Conservation (phyloP, 257 asterid genomes). For the Penstemon eatonii region DNA sequence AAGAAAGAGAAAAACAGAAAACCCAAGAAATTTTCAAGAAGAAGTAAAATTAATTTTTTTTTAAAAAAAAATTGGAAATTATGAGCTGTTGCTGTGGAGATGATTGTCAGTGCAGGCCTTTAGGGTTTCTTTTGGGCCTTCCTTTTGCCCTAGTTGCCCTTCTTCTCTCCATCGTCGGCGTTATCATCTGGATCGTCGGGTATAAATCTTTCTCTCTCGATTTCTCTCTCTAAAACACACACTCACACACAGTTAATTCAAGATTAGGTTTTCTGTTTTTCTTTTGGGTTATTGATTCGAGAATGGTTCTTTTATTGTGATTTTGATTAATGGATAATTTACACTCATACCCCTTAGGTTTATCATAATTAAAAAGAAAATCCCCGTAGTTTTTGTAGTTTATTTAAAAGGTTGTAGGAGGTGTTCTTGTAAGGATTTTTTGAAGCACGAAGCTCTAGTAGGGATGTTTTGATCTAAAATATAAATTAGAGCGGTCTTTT, state of each 20-base stretch:
- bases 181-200: conserved; percentile 78
- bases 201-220: conserved; percentile 7
- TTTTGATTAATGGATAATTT: no score
- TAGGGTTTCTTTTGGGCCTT: conserved; percentile 55
- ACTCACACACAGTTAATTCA: neutral
- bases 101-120: conserved; percentile 39
- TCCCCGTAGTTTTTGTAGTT: no score
- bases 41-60: no score
- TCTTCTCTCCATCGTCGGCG: conserved; percentile 66
- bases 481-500: no score
- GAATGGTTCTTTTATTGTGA: neutral
- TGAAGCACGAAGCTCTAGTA: no score
- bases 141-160: conserved; percentile 76
- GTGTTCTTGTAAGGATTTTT: no score
- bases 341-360: no score
- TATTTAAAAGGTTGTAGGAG: no score
- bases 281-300: neutral
- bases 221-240: neutral
- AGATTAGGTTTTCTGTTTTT: neutral
- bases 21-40: no score
- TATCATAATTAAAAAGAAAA: no score
- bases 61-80: neutral
- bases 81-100: conserved; percentile 24
- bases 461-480: no score
- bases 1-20: no score